A percentile compares a stretch with the other conserved stretches of the same genome.
Conservation (phyloP, 1,139 yeast genomes). For the Lodderomyces metapsilosis region DNA sequence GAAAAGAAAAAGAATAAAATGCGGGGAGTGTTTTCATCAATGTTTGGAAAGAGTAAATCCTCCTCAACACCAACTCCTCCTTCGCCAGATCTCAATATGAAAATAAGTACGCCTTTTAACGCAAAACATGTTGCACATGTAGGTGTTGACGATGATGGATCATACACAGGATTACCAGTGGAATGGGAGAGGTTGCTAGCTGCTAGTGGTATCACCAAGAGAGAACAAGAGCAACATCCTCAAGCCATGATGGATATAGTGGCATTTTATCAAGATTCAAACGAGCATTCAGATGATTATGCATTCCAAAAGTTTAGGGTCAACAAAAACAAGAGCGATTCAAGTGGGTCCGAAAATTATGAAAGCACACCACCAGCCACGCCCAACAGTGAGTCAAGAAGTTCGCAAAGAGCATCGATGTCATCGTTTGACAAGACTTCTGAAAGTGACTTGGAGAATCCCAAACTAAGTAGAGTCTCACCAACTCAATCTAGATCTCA, state of each 20-base stretch:
- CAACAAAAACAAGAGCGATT: slow-evolving; percentile 20
- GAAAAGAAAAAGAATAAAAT: slow-evolving; percentile 35
- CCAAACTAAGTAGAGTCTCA: slow-evolving; percentile 11
- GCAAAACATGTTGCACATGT: slow-evolving; percentile 93
- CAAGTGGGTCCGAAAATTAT: slow-evolving; percentile 14
- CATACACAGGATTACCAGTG: slow-evolving; percentile 84
- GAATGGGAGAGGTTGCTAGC: slow-evolving; percentile 87
- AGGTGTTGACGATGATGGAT: slow-evolving; percentile 85
- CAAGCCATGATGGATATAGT: slow-evolving; percentile 94
- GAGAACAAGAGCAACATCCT: slow-evolving; percentile 87
- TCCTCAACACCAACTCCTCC: slow-evolving; percentile 15
- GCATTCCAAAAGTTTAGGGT: slow-evolving; percentile 73
- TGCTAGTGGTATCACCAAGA: slow-evolving; percentile 81
- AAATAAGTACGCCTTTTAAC: slow-evolving; percentile 86
- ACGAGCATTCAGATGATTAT: slow-evolving; percentile 63
- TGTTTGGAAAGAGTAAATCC: slow-evolving; percentile 36
- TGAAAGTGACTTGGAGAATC: not conserved
- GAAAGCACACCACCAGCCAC: slow-evolving; percentile 30
- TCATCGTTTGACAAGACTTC: slow-evolving; percentile 4
- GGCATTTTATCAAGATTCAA: slow-evolving; percentile 74
- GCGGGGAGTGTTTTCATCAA: slow-evolving; percentile 40
- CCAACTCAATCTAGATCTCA: slow-evolving; percentile 16
- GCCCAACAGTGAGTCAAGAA: slow-evolving; percentile 19
- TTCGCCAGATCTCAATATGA: slow-evolving; percentile 43
- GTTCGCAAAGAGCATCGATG: slow-evolving; percentile 17